Base-by-base conservation (phyloP, 2,329 filamentous ascomycete genomes). In the Epichloe aotearoae region DNA sequence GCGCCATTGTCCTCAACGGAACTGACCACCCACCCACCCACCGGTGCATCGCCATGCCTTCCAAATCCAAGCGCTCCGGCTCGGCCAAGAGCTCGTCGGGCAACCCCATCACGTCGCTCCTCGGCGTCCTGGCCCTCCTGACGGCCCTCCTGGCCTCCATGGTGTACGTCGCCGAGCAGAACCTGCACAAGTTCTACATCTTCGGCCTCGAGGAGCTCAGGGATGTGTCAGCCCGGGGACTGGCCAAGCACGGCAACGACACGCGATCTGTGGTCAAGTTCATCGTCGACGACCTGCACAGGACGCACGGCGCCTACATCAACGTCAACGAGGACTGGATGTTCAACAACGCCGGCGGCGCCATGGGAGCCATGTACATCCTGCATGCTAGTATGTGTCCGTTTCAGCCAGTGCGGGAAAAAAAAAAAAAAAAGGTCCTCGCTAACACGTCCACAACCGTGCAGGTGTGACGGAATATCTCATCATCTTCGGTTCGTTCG, bases 351-450 rank as follows among this genome's bases (percentile, higher is more conserved):
- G 88, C 88, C 48, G 88, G 88, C 49, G 88, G 88, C 56, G 88
- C 88, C 49, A 95, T 94, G 88, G 88, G 88, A 51, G 86, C 79
- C 62, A 93, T 94, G 88, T 89, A 88, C 66, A 83, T 94, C 57
- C 83, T 94, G 60, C 88, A 94, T 64, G 86, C 88, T 53, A 90
- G 84, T 85, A 67, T 65, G 80, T 14, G 7, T 40, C 40, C 43
- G 33, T n/a, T 42, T 42, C 15, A 30, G 8, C 26, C 26, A 8
- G 26, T 30, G 26, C 23, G 23, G 23, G 7, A 26, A 3, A 26
- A 26, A 8, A 30, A 2, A 30, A 10, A 30, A 10, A 10, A 30
- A 10, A 10, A 3, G 7, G 26, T 30, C 30, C 10, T 30, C 30
- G 10, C 30, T 30, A 30, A 30, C 10, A 30, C 30, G 30, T 40